A percentile compares a stretch with the other conserved stretches of the same genome.
Conservation (phyloP, 2,329 filamentous ascomycete genomes). For the Ramularia endophylla region DNA sequence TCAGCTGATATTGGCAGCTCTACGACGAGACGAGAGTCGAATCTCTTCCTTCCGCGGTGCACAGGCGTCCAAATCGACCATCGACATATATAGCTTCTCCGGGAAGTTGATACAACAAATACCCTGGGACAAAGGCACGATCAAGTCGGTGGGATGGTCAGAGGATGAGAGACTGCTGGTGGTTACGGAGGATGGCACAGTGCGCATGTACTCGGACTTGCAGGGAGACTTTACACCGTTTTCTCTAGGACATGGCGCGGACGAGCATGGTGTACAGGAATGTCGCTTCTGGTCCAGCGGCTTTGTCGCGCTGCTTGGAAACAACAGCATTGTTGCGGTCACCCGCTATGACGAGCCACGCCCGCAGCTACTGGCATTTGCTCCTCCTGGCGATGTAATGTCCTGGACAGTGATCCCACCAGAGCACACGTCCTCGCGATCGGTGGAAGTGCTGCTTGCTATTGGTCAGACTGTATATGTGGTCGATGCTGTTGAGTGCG, state of each 20-base stretch:
- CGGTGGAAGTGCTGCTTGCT: constrained; percentile 85
- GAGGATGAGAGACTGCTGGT: constrained; percentile 90
- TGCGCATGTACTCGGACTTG: constrained; percentile 85
- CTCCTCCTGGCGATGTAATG: constrained; percentile 71
- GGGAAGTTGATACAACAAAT: constrained; percentile 65
- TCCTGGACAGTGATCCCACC: constrained; percentile 89
- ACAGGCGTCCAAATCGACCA: constrained; percentile 68
- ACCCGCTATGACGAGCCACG: constrained; percentile 85
- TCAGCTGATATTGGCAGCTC: constrained; percentile 50
- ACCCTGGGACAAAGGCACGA: constrained; percentile 80
- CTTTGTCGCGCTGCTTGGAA: constrained; percentile 85
- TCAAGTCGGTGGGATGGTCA: constrained; percentile 90
- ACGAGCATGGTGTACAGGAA: constrained; percentile 79
- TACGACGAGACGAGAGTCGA: constrained; percentile 85
- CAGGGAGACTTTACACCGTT: constrained; percentile 95
- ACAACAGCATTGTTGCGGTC: constrained; percentile 84
- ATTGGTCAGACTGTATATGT: constrained; percentile 79
- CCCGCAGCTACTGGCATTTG: constrained; percentile 70
- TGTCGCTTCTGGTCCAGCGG: constrained; percentile 88
- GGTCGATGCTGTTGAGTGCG: constrained; percentile 80
- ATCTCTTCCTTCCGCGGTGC: constrained; percentile 70
- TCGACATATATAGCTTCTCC: constrained; percentile 91
- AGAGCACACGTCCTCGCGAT: constrained; percentile 79
- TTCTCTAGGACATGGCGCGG: constrained; percentile 78
- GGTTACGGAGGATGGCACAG: constrained; percentile 81